phyloP scores from a whole-genome alignment of 2,329 filamentous ascomycete species.

The Sordariomycetes sp. region DNA sequence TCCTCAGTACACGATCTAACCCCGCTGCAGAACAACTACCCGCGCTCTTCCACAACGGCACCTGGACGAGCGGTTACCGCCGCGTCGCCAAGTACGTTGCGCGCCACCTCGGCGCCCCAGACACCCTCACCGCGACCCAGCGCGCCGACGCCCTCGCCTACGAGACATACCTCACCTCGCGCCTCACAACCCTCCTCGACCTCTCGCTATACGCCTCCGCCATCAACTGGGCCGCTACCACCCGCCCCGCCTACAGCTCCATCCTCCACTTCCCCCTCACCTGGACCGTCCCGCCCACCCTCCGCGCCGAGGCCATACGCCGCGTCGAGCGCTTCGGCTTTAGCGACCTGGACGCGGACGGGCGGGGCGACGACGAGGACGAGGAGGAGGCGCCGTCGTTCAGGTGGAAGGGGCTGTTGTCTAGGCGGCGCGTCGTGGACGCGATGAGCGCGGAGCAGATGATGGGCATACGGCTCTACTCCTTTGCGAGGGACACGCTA shows the following conservation, averaged over 20 bases:
- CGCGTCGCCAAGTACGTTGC: constrained; percentile 49
- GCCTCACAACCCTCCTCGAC: constrained; percentile 69
- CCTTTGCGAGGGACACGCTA: constrained; percentile 59
- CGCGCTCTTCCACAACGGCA: constrained; percentile 37
- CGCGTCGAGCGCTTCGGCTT: constrained; percentile 62
- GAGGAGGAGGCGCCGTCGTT: constrained; percentile 24
- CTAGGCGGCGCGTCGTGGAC: constrained; percentile 42
- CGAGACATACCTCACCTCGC: constrained; percentile 61
- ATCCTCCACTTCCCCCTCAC: constrained; percentile 80
- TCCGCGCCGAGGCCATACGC: constrained; percentile 59
- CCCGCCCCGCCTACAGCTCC: constrained; percentile 68
- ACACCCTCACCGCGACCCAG: constrained; percentile 28
- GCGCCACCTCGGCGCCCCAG: constrained; percentile 18
- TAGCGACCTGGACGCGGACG: constrained; percentile 55
- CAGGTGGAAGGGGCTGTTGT: constrained; percentile 22
- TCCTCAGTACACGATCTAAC: background rate
- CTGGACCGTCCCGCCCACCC: constrained; percentile 69
- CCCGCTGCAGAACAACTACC: constrained; percentile 38
- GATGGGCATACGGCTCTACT: constrained; percentile 65
- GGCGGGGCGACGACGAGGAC: constrained; percentile 20
- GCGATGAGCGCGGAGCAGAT: constrained; percentile 61
- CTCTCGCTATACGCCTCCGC: constrained; percentile 84
- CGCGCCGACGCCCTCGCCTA: constrained; percentile 39
- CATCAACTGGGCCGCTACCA: constrained; percentile 71
- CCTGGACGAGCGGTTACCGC: constrained; percentile 49